Evolutionary conservation across 495 filamentous ascomycete species (phyloP), one percentile per base, ranked within the genome.

Genomic region (Annulohypoxylon moriforme): DNA sequence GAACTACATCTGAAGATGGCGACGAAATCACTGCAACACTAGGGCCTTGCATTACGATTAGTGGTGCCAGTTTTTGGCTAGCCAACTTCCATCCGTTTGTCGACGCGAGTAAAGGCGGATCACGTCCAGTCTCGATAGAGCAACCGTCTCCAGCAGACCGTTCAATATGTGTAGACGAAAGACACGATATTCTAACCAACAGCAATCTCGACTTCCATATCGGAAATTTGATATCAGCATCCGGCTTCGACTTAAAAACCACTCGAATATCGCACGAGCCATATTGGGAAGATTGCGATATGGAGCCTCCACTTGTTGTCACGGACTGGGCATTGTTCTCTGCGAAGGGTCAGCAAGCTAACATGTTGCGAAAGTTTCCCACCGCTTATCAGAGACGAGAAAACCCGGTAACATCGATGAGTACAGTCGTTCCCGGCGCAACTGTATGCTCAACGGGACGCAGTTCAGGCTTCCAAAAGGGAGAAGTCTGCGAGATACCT

Each of bases 261-360:
- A 78, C 76, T 14, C 75, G 76, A 29, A 63, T 78, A 36, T 75
- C 75, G 8, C 76, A 78, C 36, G 72, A 78, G 50, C 70, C 75
- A 4, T 78, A 78, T 56, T 78, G 76, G 76, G 75, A 78, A 22
- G 76, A 78, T 14, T 68, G 24, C 3, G 72, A 71, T 33, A 77
- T 71, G 44, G 76, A 78, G 36, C 62, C 65, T 22, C 75, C 75
- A 7, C 68, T 78, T 2, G 71, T 75, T 14, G 76, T 77, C 11
- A 78, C 70, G 2, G 76, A 78, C 52, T 78, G 76, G 76, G 72
- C 64, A 29, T 67, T 78, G 31, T 55, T 78, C 36, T 72, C 76
- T 8, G 67, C 76, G 7, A 64, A 50, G n/a, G 72, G 61, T 13
- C 64, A 47, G 2, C 69, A 77, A 58, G 76, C 72, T 14, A 78